Evolutionary conservation across 768 basidiomycete species (phyloP).

Genomic region (Tulasnella sp.): DNA sequence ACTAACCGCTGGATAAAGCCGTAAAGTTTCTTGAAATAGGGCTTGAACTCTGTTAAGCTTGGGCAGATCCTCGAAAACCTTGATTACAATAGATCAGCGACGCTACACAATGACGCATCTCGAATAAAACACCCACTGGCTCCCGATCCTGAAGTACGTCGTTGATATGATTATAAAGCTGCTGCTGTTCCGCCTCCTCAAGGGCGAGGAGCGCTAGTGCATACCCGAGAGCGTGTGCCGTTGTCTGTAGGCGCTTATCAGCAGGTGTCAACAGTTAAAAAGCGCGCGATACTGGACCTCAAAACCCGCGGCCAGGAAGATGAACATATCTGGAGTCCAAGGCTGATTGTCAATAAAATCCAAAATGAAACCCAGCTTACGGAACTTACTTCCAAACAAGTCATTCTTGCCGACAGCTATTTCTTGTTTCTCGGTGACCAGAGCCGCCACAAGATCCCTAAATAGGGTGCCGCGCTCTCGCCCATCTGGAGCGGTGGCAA

Average conservation of each 20-base stretch:
- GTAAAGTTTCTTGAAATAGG: slow-evolving; percentile 1
- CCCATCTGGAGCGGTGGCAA: neutral
- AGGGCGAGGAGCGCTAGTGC: slow-evolving; percentile 1
- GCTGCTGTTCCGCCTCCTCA: slow-evolving; percentile 6
- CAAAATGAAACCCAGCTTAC: neutral
- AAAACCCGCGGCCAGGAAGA: slow-evolving; percentile 3
- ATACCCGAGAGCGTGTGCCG: slow-evolving; percentile 7
- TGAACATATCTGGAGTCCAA: neutral
- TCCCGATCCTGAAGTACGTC: neutral
- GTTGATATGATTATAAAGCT: slow-evolving; percentile 3
- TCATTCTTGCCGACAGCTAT: neutral
- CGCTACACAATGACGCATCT: no score
- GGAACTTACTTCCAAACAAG: neutral
- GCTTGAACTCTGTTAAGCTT: neutral
- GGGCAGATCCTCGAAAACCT: slow-evolving; percentile 12
- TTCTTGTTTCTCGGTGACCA: neutral
- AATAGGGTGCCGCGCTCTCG: neutral
- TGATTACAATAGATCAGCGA: neutral
- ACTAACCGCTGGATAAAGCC: slow-evolving; percentile 8
- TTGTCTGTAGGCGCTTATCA: neutral
- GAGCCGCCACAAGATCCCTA: neutral
- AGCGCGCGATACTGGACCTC: neutral
- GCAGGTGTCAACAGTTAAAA: neutral
- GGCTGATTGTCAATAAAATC: neutral
- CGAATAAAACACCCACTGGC: neutral